Evolutionary conservation across 768 basidiomycete species (phyloP).

Genomic region (Panaeolus cyanescens): DNA sequence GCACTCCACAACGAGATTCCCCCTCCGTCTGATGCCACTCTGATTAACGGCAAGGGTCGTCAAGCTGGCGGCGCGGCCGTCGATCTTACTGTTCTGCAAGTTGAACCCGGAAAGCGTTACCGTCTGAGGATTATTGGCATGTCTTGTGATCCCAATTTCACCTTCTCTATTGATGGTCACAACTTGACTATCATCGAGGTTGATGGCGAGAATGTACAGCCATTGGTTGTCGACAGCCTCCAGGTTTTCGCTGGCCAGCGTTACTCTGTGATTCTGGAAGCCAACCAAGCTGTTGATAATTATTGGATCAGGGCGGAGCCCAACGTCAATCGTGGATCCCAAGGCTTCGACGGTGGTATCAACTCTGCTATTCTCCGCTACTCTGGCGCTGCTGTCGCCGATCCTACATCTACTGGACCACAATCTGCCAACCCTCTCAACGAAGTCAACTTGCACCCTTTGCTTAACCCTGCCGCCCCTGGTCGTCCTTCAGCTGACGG

Average conservation of each 20-base stretch:
- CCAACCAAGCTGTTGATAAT: constrained; percentile 30
- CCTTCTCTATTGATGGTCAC: constrained; percentile 45
- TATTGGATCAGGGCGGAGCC: constrained; percentile 47
- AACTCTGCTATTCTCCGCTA: constrained; percentile 51
- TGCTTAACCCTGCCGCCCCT: constrained; percentile 18
- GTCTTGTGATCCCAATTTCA: constrained; percentile 46
- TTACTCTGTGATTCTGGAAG: constrained; percentile 45
- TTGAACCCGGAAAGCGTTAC: constrained; percentile 41
- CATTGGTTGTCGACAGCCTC: constrained; percentile 40
- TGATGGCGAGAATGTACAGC: constrained; percentile 40
- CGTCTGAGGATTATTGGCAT: constrained; percentile 52
- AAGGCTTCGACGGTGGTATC: constrained; percentile 16
- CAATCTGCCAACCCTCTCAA: constrained; percentile 12
- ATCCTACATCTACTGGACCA: constrained; percentile 25
- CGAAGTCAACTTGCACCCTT: constrained; percentile 25
- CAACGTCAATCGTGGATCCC: constrained; percentile 16
- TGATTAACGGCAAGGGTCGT: constrained; percentile 54
- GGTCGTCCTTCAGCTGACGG: constrained; percentile 19
- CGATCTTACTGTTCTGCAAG: constrained; percentile 43
- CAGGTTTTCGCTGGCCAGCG: constrained; percentile 49
- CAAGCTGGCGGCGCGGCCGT: constrained; percentile 38
- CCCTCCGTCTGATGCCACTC: constrained; percentile 28
- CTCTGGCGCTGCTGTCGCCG: constrained; percentile 33
- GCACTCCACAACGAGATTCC: constrained; percentile 1
- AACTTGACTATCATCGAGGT: constrained; percentile 43